Conservation (phyloP, 148 eudicot genomes). For the Rhododendron williamsianum region DNA sequence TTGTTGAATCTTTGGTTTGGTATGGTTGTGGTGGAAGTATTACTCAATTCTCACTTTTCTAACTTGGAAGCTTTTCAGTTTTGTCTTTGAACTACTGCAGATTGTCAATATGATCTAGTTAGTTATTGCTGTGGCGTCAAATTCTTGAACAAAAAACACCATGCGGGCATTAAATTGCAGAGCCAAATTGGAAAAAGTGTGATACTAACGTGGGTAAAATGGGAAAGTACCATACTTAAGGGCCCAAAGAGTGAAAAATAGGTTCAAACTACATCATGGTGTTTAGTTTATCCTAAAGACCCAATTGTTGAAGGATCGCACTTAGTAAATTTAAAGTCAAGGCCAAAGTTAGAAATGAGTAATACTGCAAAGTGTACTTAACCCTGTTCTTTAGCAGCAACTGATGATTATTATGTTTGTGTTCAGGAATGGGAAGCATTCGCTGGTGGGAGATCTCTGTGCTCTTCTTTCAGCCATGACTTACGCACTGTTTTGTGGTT, state of each 20-base stretch:
- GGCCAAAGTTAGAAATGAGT: neutral
- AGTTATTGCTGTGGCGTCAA: neutral
- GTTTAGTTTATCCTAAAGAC: neutral
- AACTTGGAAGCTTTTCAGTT: neutral
- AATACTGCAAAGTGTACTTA: neutral
- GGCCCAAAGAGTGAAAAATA: neutral
- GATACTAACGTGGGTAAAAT: neutral
- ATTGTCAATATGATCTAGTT: neutral
- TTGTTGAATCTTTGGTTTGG: neutral
- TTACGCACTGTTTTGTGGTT: conserved; percentile 84
- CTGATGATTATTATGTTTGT: conserved; percentile 33
- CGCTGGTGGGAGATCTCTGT: conserved; percentile 77
- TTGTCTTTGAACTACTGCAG: neutral
- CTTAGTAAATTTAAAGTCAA: neutral
- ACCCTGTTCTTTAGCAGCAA: conserved; percentile 13
- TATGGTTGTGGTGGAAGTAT: neutral
- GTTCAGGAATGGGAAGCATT: conserved; percentile 58
- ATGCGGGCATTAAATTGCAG: neutral
- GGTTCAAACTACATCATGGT: neutral
- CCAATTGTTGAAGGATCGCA: neutral
- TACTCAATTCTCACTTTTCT: neutral
- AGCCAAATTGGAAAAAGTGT: neutral
- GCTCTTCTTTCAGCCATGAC: conserved; percentile 82
- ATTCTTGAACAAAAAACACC: neutral
- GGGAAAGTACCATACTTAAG: neutral